phyloP scores from a whole-genome alignment of 2,329 filamentous ascomycete genomes.

The Fonsecaea erecta region DNA sequence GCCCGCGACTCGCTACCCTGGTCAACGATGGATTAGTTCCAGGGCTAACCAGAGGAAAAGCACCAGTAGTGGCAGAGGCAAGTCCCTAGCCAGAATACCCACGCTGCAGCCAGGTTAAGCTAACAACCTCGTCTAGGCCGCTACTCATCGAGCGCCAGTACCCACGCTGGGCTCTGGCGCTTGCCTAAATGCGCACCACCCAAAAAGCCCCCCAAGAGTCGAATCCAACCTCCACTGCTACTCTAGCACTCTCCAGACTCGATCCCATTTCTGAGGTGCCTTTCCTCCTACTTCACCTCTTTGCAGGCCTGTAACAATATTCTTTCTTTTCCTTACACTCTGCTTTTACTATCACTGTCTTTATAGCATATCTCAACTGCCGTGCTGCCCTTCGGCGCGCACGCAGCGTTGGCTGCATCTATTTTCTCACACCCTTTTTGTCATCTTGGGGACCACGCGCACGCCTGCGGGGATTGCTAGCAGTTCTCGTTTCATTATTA shows the following conservation, averaged over 20 bases:
- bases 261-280: slow-evolving; percentile 25
- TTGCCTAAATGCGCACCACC: slow-evolving; percentile 28
- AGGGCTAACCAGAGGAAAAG: slow-evolving; percentile 19
- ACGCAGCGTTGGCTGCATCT: slow-evolving; percentile 26
- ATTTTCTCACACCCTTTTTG: slow-evolving; percentile 18
- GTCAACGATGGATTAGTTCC: slow-evolving; percentile 22
- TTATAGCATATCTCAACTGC: slow-evolving; percentile 29
- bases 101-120: slow-evolving; percentile 26
- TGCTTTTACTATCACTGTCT: slow-evolving; percentile 30
- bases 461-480: slow-evolving; percentile 8
- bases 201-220: slow-evolving; percentile 28
- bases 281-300: slow-evolving; percentile 26
- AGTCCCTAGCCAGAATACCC: slow-evolving; percentile 25
- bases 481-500: slow-evolving; percentile 5
- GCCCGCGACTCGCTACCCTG: slow-evolving; percentile 13
- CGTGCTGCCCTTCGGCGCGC: slow-evolving; percentile 28
- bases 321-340: slow-evolving; percentile 26
- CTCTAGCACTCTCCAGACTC: slow-evolving; percentile 26
- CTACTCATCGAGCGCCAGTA: slow-evolving; percentile 22
- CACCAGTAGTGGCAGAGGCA: slow-evolving; percentile 23
- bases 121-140: slow-evolving; percentile 33
- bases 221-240: slow-evolving; percentile 32
- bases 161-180: slow-evolving; percentile 28
- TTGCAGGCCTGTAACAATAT: slow-evolving; percentile 31
- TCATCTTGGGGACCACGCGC: slow-evolving; percentile 16